Conservation (phyloP, 331 rosid genomes). For the Dryas integrifolia region DNA sequence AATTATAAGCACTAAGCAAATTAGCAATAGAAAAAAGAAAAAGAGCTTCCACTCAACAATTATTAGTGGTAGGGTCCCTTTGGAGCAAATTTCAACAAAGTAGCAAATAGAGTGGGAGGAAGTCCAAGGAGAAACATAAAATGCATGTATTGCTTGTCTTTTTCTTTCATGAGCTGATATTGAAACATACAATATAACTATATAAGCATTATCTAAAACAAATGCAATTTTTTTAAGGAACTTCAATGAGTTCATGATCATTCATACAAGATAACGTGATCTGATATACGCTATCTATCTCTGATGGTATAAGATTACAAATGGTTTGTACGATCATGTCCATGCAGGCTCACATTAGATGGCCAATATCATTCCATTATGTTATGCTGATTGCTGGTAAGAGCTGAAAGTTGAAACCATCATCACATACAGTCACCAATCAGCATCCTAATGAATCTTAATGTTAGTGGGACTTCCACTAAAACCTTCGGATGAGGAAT, state of each 20-base stretch:
- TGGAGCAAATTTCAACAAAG: not conserved
- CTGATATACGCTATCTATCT: not conserved
- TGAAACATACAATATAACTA: not conserved
- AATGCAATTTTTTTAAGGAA: not conserved
- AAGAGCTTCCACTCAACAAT: constrained; percentile 1
- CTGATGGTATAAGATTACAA: too few relatives aligned
- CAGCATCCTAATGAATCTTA: not conserved
- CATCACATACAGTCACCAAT: not conserved
- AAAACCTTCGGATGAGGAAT: not conserved
- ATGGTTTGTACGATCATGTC: not conserved
- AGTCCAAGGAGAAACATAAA: too few relatives aligned
- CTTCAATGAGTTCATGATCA: not conserved
- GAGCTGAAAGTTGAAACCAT: constrained; percentile 4
- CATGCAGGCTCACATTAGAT: not conserved
- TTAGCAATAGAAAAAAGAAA: not conserved
- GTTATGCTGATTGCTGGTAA: constrained; percentile 1
- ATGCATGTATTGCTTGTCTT: not conserved
- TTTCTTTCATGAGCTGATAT: constrained; percentile 1
- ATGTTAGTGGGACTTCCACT: constrained; percentile 13
- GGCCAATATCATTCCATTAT: constrained; percentile 3
- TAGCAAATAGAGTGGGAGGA: not conserved
- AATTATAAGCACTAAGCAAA: not conserved
- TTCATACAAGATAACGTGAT: not conserved
- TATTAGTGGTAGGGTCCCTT: constrained; percentile 12
- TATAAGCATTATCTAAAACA: not conserved